phyloP scores from a whole-genome alignment of 2,329 filamentous ascomycete species.

The Paracamarosporium sp. region DNA sequence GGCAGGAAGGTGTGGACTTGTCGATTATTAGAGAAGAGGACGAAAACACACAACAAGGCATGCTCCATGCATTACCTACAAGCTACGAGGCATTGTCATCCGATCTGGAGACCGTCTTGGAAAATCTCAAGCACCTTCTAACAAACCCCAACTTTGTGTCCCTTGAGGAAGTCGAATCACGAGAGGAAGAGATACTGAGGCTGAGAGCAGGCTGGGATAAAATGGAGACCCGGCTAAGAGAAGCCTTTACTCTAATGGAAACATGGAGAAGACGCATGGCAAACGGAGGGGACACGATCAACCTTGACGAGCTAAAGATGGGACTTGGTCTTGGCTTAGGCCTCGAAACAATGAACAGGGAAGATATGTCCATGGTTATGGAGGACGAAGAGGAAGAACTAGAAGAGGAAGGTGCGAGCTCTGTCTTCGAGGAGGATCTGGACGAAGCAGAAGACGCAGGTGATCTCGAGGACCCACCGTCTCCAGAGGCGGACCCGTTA shows the following conservation, averaged over 20 bases:
- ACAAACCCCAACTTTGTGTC: constrained; percentile 97
- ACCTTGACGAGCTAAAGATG: constrained; percentile 66
- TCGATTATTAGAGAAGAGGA: constrained; percentile 38
- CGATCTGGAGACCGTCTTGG: constrained; percentile 79
- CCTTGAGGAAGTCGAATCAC: constrained; percentile 89
- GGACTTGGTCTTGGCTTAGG: constrained; percentile 65
- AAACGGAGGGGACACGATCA: constrained; percentile 71
- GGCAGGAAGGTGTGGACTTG: constrained; percentile 29
- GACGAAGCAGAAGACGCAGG: constrained; percentile 29
- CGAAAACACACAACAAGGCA: constrained; percentile 38
- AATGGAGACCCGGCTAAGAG: constrained; percentile 90
- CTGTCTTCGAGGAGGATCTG: constrained; percentile 38
- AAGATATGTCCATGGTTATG: constrained; percentile 34
- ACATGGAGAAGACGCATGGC: constrained; percentile 87
- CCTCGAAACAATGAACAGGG: constrained; percentile 39
- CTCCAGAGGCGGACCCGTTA: constrained; percentile 28
- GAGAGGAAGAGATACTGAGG: constrained; percentile 87
- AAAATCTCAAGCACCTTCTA: constrained; percentile 81
- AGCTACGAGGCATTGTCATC: constrained; percentile 72
- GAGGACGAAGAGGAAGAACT: constrained; percentile 27
- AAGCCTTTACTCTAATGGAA: constrained; percentile 89
- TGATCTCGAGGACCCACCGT: constrained; percentile 25
- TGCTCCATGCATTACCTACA: constrained; percentile 58
- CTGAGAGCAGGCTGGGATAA: constrained; percentile 88
- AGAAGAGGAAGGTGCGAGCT: constrained; percentile 32